Evolutionary conservation across 23 red algal species (phyloP).

Genomic region (Agarophyton chilense): DNA sequence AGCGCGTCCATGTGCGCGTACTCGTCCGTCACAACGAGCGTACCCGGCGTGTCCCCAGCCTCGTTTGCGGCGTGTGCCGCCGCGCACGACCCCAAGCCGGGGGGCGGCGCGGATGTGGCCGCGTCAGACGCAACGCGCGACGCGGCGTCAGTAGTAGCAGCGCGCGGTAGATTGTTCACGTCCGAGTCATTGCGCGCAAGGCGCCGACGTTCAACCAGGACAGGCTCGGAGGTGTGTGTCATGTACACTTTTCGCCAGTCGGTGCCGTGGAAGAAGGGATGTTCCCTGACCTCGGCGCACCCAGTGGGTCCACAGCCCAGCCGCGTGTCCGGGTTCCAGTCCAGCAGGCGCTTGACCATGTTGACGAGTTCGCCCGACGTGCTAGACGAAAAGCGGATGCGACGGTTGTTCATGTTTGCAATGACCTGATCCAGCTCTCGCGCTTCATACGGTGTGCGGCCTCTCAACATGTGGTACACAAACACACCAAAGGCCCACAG

Average conservation of each 20-base stretch:
- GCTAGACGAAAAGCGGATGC: constrained; percentile 70
- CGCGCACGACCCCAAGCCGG: constrained; percentile 7
- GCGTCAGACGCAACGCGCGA: neutral
- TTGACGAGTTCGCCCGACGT: constrained; percentile 69
- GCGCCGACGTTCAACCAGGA: neutral
- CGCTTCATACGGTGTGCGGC: constrained; percentile 84
- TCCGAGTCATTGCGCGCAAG: too few species aligned
- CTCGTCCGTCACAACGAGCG: constrained; percentile 21
- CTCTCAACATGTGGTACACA: constrained; percentile 83
- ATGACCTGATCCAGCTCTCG: constrained; percentile 81
- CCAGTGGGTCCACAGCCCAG: constrained; percentile 79
- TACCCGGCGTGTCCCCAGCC: constrained; percentile 32
- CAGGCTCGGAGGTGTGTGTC: neutral
- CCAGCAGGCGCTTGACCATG: constrained; percentile 80
- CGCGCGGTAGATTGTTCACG: too few species aligned
- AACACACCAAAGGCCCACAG: constrained; percentile 95
- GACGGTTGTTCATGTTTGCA: constrained; percentile 74
- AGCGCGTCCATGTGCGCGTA: constrained; percentile 38
- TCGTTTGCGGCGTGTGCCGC: constrained; percentile 31
- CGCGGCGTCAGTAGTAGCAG: too few species aligned
- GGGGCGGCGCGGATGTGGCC: neutral
- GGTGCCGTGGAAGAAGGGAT: constrained; percentile 88
- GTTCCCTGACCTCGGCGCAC: constrained; percentile 52
- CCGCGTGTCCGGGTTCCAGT: constrained; percentile 73
- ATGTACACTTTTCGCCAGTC: constrained; percentile 81